Evolutionary conservation across 805 yeast species (phyloP).

Genomic region (Scheffersomyces stipitis): DNA sequence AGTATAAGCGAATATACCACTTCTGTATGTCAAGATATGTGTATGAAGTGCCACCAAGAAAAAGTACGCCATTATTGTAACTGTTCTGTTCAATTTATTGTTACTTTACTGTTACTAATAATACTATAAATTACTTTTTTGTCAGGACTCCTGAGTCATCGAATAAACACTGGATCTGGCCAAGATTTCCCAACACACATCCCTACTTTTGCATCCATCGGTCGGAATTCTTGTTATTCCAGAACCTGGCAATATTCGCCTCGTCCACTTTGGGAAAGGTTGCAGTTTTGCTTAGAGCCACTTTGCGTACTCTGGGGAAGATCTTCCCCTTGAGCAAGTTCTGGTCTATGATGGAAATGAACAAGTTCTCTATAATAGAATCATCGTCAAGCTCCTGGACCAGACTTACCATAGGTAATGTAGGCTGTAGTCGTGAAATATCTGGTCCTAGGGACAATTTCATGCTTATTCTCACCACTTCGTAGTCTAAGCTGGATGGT

Average conservation of each 20-base stretch:
- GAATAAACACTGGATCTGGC: too few relatives aligned
- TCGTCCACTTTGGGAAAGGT: slow-evolving; percentile 38
- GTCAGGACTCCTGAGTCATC: too few relatives aligned
- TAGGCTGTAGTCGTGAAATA: not conserved
- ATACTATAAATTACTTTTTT: too few relatives aligned
- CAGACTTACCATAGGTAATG: slow-evolving; percentile 5
- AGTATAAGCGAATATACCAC: too few relatives aligned
- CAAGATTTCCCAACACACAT: too few relatives aligned
- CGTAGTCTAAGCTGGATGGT: slow-evolving; percentile 30
- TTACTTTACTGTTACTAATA: too few relatives aligned
- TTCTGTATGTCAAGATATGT: too few relatives aligned
- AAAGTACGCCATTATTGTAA: too few relatives aligned
- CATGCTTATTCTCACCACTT: slow-evolving; percentile 22
- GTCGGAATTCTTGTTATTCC: slow-evolving; percentile 7
- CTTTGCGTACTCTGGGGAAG: slow-evolving; percentile 37
- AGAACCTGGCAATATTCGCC: slow-evolving; percentile 16
- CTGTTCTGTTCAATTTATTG: too few relatives aligned
- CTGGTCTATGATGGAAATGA: slow-evolving; percentile 53
- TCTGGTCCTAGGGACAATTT: slow-evolving; percentile 8
- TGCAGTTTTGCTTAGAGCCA: slow-evolving; percentile 42
- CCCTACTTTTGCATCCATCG: too few relatives aligned
- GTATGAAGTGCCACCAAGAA: too few relatives aligned
- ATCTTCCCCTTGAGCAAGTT: slow-evolving; percentile 55
- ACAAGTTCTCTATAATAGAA: slow-evolving; percentile 46
- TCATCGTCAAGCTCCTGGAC: slow-evolving; percentile 27